Conservation (phyloP, 768 basidiomycete genomes). For the Boletellus sp. region DNA sequence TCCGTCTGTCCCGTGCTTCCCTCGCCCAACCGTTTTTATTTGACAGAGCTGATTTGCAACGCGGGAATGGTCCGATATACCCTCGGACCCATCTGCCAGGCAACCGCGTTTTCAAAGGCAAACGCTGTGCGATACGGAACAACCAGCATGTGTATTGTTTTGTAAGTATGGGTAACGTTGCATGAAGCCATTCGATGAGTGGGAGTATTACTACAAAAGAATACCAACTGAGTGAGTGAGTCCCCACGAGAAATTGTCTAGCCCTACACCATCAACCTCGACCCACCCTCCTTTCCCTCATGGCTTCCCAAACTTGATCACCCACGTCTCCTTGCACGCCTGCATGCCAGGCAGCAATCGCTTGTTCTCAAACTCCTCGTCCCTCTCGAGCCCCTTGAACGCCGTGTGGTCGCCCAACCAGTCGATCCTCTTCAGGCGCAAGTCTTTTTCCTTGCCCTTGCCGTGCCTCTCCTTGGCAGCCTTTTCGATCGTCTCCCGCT, state of each 20-base stretch:
- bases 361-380: slow-evolving; percentile 52
- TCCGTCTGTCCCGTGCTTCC: too few species aligned
- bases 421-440: slow-evolving; percentile 54
- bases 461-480: slow-evolving; percentile 49
- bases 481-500: slow-evolving; percentile 43
- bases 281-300: too few species aligned
- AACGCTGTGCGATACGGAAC: not conserved
- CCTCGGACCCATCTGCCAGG: too few species aligned
- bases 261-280: too few species aligned
- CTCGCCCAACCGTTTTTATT: too few species aligned
- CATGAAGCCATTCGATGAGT: not conserved
- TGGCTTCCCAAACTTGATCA: slow-evolving; percentile 45
- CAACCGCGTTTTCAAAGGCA: not conserved
- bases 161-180: not conserved
- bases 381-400: slow-evolving; percentile 61
- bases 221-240: not conserved
- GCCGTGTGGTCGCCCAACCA: slow-evolving; percentile 55
- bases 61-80: too few species aligned
- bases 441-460: slow-evolving; percentile 28
- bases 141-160: not conserved
- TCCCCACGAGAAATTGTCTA: not conserved
- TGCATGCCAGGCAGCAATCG: slow-evolving; percentile 46
- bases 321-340: slow-evolving; percentile 52
- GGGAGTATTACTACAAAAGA: not conserved
- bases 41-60: too few species aligned